Percentiles rank a stretch among this genome's conserved stretches.
phyloP scores from a whole-genome alignment of 495 filamentous ascomycete genomes.

The Daldinia concentrica region DNA sequence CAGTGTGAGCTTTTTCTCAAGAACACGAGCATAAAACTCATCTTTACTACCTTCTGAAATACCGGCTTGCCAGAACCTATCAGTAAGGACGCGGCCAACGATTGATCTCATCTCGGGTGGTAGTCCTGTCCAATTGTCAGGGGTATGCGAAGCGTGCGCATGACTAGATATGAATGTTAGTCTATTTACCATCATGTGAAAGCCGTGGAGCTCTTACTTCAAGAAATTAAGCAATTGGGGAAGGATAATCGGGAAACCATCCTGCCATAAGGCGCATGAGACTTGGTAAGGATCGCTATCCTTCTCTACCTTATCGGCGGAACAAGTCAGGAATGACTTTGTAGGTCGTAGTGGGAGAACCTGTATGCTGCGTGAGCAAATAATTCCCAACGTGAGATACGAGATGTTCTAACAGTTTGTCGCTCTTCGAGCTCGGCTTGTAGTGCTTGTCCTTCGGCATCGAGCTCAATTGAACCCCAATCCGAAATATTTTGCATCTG shows the following conservation, averaged over 20 bases:
- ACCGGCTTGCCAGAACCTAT: slow-evolving; percentile 98
- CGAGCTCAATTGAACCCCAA: slow-evolving; percentile 80
- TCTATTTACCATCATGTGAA: slow-evolving; percentile 19
- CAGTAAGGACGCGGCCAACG: slow-evolving; percentile 84
- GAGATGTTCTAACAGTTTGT: slow-evolving; percentile 64
- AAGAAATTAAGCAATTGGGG: slow-evolving; percentile 88
- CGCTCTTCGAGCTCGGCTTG: slow-evolving; percentile 79
- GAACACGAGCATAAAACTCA: slow-evolving; percentile 93
- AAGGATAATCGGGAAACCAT: slow-evolving; percentile 81
- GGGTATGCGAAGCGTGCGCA: slow-evolving; percentile 93
- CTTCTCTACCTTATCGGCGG: slow-evolving; percentile 85
- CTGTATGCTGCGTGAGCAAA: slow-evolving; percentile 49
- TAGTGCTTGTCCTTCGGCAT: slow-evolving; percentile 78
- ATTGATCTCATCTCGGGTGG: slow-evolving; percentile 79
- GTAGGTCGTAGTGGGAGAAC: slow-evolving; percentile 83
- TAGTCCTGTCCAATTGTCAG: slow-evolving; percentile 81
- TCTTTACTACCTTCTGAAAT: slow-evolving; percentile 95
- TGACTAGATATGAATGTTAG: slow-evolving; percentile 60
- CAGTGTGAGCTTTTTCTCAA: slow-evolving; percentile 84
- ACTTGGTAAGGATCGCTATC: slow-evolving; percentile 71
- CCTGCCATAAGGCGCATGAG: slow-evolving; percentile 82
- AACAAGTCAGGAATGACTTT: slow-evolving; percentile 87
- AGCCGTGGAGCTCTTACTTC: slow-evolving; percentile 58
- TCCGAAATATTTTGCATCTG: slow-evolving; percentile 80
- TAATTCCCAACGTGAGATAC: neutral